Evolutionary conservation across 2,329 filamentous ascomycete genomes (phyloP).

Genomic region (Ophiostoma angusticollis): DNA sequence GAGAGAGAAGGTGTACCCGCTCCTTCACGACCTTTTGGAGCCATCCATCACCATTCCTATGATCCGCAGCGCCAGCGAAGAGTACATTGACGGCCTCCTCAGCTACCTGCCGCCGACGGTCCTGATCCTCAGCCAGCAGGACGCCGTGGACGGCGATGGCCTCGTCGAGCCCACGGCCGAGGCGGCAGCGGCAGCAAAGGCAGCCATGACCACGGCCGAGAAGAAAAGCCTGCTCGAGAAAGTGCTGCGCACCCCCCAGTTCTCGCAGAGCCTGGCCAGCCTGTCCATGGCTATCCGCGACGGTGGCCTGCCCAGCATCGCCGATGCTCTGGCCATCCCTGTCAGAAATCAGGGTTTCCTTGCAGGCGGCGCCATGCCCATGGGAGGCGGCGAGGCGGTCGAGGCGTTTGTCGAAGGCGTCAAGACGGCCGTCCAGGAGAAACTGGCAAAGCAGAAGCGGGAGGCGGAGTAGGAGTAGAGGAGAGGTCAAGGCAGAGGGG

Average conservation of each 20-base stretch:
- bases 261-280: constrained; percentile 73
- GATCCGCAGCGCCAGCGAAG: constrained; percentile 51
- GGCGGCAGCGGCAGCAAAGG: constrained; percentile 58
- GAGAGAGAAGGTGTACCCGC: constrained; percentile 61
- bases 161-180: constrained; percentile 52
- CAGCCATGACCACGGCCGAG: constrained; percentile 57
- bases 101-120: constrained; percentile 66
- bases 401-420: constrained; percentile 86
- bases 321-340: constrained; percentile 69
- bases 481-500: constrained; percentile 11
- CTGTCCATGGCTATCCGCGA: constrained; percentile 81
- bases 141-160: constrained; percentile 40
- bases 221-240: constrained; percentile 72
- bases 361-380: constrained; percentile 59
- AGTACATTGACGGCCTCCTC: constrained; percentile 61
- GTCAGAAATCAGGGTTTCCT: constrained; percentile 78
- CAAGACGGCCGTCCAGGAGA: constrained; percentile 60
- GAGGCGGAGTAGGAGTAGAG: constrained; percentile 8
- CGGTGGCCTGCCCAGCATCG: constrained; percentile 79
- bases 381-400: constrained; percentile 79
- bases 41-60: constrained; percentile 66
- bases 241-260: constrained; percentile 80
- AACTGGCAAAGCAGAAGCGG: constrained; percentile 17
- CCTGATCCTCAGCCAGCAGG: constrained; percentile 61
- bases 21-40: constrained; percentile 74